Base-by-base conservation (phyloP, 2,329 filamentous ascomycete genomes). In the Diaporthe eres region DNA sequence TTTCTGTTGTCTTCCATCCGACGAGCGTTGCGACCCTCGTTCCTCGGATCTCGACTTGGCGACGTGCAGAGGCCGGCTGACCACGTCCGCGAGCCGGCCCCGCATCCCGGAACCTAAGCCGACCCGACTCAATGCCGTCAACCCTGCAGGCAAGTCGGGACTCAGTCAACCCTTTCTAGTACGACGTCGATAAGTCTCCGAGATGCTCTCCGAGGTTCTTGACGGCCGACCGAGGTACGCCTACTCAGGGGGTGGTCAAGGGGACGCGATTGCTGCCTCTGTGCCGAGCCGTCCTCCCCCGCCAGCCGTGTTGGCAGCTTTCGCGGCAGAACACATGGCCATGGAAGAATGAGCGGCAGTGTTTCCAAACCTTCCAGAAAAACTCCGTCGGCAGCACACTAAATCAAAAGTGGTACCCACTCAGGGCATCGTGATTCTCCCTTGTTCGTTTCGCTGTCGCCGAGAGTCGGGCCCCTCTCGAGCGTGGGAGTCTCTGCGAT, bases 81-180 rank as follows among this genome's bases (percentile, higher is more conserved):
- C 67, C 67, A 63, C 51, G 71, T 70, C 71, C 72, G 53, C 53
- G 71, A 60, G 60, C 49, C 74, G 74, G 74, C 74, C 74, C 74
- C 74, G 74, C 74, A 65, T 49, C 42, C 74, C 71, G 74, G 61
- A 70, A 67, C 51, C 55, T 39, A 74, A 39, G 63, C 51, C 71
- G 34, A 61, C 51, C 61, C 71, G 60, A 60, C 31, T 8, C 47
- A 28, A 15, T 37, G 63, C 55, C 34, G 53, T 55, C 42, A 28
- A 53, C 72, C 55, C 39, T 57, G 51, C 34, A 49, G 22, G 28
- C 17, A 22, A n/a, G 57, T n/a, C 74, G 60, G 51, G 44, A 63
- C 37, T 71, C 67, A 73, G 70, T 68, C 60, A 73, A 57, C 60
- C 71, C 47, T 47, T 47, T 31, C 49, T 61, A 55, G 42, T 42